phyloP scores from a whole-genome alignment of 225 moss, liverwort and hornwort species.

The Antitrichia curtipendula region DNA sequence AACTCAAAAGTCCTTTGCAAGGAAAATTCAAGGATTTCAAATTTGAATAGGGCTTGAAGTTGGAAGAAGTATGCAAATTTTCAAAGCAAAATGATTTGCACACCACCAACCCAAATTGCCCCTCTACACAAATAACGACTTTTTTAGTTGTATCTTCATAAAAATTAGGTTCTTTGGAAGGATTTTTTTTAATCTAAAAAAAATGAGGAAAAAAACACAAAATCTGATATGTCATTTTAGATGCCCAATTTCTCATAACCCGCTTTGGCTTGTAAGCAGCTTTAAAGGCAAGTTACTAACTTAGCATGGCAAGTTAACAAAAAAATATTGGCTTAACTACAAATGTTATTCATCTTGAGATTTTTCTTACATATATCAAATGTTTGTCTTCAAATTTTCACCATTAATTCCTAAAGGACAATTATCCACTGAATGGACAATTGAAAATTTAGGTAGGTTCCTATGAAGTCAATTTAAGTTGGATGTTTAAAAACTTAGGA shows the following conservation, averaged over 20 bases:
- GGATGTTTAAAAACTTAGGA: too few relatives aligned
- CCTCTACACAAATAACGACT: fast-evolving
- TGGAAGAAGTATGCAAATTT: background rate
- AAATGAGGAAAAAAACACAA: too few relatives aligned
- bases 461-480: too few relatives aligned
- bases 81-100: background rate
- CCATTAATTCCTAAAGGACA: background rate
- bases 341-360: background rate
- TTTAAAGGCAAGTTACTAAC: background rate
- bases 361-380: background rate
- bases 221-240: background rate
- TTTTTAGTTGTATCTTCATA: background rate
- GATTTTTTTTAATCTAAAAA: background rate
- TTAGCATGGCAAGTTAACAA: too few relatives aligned
- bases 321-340: too few relatives aligned
- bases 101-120: background rate
- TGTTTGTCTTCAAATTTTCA: background rate
- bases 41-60: background rate
- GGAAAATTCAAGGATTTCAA: too few relatives aligned
- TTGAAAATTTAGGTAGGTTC: too few relatives aligned
- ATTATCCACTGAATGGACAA: too few relatives aligned
- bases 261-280: background rate
- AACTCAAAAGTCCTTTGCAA: background rate
- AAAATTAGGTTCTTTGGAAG: background rate
- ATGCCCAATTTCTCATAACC: background rate